Percentiles rank a stretch among this genome's conserved stretches.
Conservation (phyloP, 176 grass and related monocot genomes). For the Tillandsia leiboldiana region DNA sequence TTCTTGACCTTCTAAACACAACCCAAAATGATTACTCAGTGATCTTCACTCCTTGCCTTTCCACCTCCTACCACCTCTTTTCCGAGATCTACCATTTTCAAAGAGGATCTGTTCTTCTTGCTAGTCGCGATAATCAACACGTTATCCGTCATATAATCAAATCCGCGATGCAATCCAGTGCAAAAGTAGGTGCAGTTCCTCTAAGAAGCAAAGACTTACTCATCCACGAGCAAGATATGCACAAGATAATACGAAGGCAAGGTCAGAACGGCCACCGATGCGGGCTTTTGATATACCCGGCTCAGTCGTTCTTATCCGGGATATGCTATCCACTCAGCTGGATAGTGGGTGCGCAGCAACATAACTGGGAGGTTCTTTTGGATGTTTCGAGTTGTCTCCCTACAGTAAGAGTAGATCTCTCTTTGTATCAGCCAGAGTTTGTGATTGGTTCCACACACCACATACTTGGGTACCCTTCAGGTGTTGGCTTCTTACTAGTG, state of each 20-base stretch:
- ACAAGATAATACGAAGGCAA: not conserved
- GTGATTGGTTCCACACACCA: not conserved
- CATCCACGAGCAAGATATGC: not conserved
- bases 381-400: slow-evolving; percentile 5
- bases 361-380: not conserved
- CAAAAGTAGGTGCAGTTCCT: not conserved
- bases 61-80: not conserved
- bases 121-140: not conserved
- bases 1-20: slow-evolving; percentile 1
- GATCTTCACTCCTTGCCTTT: not conserved
- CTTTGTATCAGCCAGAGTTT: slow-evolving; percentile 1
- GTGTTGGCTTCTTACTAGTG: not conserved
- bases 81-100: not conserved
- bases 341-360: not conserved
- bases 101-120: not conserved
- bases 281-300: not conserved
- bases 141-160: not conserved
- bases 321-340: not conserved
- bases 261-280: not conserved
- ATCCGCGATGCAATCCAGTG: not conserved
- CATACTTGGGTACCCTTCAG: not conserved
- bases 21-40: not conserved
- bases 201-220: not conserved
- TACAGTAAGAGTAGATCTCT: not conserved
- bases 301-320: not conserved